Evolutionary conservation across 1,139 yeast species (phyloP).

Genomic region (Trichomonascaceae sp.): DNA sequence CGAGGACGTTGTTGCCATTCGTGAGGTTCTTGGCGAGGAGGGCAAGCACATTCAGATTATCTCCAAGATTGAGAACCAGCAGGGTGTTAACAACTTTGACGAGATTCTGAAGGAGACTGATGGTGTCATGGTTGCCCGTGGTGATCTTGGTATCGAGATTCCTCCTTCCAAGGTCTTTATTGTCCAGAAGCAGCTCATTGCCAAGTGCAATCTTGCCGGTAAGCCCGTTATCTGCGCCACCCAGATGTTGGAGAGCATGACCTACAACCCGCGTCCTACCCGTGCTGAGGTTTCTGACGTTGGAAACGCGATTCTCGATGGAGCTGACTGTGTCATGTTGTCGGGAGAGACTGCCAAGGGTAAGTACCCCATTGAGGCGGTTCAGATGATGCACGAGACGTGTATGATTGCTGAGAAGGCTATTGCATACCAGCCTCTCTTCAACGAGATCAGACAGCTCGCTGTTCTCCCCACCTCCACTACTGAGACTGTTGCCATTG

Average conservation of each 20-base stretch:
- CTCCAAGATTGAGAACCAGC: conserved; percentile 97
- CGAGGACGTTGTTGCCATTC: conserved; percentile 76
- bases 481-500: conserved; percentile 93
- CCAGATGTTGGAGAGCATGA: conserved; percentile 99
- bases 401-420: conserved; percentile 95
- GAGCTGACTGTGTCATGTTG: conserved; percentile 99
- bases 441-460: conserved; percentile 78
- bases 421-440: conserved; percentile 75
- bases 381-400: conserved; percentile 97
- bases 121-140: conserved; percentile 99
- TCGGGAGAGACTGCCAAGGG: conserved; percentile 99
- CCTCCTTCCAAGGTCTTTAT: conserved; percentile 98
- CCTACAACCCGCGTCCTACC: conserved; percentile 99
- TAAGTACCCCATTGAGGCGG: conserved; percentile 94
- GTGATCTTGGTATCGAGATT: conserved; percentile 98
- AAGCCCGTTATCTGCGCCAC: conserved; percentile 99
- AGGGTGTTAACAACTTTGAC: conserved; percentile 99
- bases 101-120: conserved; percentile 89
- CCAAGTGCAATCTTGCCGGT: conserved; percentile 98
- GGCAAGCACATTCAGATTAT: conserved; percentile 94
- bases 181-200: conserved; percentile 97
- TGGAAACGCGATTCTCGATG: conserved; percentile 97
- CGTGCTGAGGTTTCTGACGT: conserved; percentile 99
- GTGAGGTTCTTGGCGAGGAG: conserved; percentile 91
- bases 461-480: conserved; percentile 86